phyloP scores from a whole-genome alignment of 2,329 filamentous ascomycete genomes.

The Dryadomyces quercivorus region DNA sequence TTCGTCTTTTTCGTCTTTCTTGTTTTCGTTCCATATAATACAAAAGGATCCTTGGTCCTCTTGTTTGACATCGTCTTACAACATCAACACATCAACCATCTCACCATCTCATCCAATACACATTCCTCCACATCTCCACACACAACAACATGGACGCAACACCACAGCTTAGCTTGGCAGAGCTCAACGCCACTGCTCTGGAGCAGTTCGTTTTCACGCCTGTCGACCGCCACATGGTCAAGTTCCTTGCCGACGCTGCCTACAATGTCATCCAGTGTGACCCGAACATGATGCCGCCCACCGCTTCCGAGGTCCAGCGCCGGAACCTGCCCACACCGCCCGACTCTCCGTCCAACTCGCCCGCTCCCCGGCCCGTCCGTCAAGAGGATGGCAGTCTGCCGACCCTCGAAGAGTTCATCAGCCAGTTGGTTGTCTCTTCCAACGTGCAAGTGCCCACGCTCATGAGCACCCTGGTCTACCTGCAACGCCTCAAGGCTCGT shows the following conservation, averaged over 20 bases:
- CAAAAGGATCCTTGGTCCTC: not conserved
- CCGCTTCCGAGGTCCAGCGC: conserved; percentile 17
- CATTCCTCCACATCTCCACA: not conserved
- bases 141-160: conserved; percentile 29
- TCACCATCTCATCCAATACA: too few relatives aligned
- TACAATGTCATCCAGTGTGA: conserved; percentile 73
- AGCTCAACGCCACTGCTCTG: conserved; percentile 61
- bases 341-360: conserved; percentile 22
- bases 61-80: not conserved
- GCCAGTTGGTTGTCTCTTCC: conserved; percentile 76
- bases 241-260: conserved; percentile 62
- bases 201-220: conserved; percentile 71
- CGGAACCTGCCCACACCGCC: conserved; percentile 33
- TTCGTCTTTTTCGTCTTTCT: not conserved
- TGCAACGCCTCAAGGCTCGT: conserved; percentile 68
- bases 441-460: conserved; percentile 96
- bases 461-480: conserved; percentile 94
- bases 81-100: too few relatives aligned
- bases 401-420: conserved; percentile 81
- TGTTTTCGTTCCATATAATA: conserved; percentile 1
- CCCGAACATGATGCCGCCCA: conserved; percentile 38
- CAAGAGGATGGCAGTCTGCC: conserved; percentile 50
- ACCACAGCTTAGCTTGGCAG: conserved; percentile 34
- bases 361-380: conserved; percentile 29
- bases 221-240: conserved; percentile 65